Conservation (phyloP, 139 green algal genomes). For the Chlorella vulgaris region DNA sequence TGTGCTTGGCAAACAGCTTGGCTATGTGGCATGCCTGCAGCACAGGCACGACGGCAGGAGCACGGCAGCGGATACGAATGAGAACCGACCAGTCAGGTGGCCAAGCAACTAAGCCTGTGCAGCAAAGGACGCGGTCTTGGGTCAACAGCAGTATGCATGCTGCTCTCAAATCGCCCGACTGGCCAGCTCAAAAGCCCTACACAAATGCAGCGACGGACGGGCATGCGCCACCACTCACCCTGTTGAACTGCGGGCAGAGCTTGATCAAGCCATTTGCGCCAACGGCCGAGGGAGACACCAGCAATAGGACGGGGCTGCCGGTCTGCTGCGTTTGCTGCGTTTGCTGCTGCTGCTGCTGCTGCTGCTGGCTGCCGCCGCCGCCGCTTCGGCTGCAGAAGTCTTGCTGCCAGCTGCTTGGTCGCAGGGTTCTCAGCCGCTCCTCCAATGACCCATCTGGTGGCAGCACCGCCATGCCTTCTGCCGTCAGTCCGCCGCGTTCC, state of each 20-base stretch:
- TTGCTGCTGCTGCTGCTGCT: neutral
- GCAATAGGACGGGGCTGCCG: slow-evolving; percentile 28
- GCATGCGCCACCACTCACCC: neutral
- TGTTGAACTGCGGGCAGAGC: slow-evolving; percentile 20
- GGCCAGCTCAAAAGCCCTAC: no score
- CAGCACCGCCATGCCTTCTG: neutral
- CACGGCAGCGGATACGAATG: no score
- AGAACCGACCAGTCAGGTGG: no score
- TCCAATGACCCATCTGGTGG: slow-evolving; percentile 9
- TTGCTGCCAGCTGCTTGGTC: neutral
- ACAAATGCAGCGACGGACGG: no score
- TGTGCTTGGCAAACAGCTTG: slow-evolving; percentile 69
- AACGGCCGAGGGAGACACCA: slow-evolving; percentile 30
- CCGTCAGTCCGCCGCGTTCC: slow-evolving; percentile 30
- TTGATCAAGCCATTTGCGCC: slow-evolving; percentile 33
- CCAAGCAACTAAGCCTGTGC: no score
- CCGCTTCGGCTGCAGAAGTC: neutral
- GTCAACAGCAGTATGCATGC: no score
- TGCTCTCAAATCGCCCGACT: no score
- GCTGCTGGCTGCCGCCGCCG: neutral
- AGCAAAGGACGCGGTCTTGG: no score
- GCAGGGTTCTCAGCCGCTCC: slow-evolving; percentile 28
- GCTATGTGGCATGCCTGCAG: slow-evolving; percentile 41
- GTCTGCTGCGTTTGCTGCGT: neutral
- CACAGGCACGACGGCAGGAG: neutral